Evolutionary conservation across 176 grass and related monocot genomes (phyloP), one percentile per base, ranked within the genome.

Genomic region (Juncus inflexus): DNA sequence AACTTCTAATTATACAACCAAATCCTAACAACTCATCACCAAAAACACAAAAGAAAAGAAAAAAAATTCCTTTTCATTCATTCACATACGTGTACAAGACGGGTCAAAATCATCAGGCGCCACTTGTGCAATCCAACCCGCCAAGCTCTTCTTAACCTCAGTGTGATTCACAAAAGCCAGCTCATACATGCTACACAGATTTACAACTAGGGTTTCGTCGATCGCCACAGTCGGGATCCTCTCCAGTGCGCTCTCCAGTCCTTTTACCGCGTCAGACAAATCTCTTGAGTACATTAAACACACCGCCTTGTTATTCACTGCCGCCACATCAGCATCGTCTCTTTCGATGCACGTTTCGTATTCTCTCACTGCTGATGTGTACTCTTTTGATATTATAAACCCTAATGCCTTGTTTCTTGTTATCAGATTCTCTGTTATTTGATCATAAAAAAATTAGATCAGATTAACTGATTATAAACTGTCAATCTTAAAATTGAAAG

Each of bases 261-360:
- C 85, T 83, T 97, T 97, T 38, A 97, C 90, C 43, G 43, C 4
- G 62, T 97, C 87, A 38, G 87, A 77, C 4, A 97, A 82, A 55
- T 97, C 87, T 42, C 92, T 63, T 6, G 85, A 97, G 58, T 97
- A 89, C 92, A 97, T 97, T 59, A 97, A 79, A 75, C 92, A 97
- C 40, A 97, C 61, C 14, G 92, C 87, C 78, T 97, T 91, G 68
- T 91, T 97, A 77, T 97, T 97, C 56, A 91, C 67, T 0, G 92
- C 85, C 37, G 86, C 83, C 39, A 86, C 92, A 57, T 97, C 92
- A 9, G 79, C 43, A 3, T 77, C 69, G 62, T 91, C 82, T 50
- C 82, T 45, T 63, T 91, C 92, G 15, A 96, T 88, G 77, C 92
- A 96, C 45, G 42, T 55, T 70, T 96, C 92, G 62, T 96, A 96